Base-by-base conservation (phyloP, 2,329 filamentous ascomycete genomes). In the Sordariomycetes sp. region DNA sequence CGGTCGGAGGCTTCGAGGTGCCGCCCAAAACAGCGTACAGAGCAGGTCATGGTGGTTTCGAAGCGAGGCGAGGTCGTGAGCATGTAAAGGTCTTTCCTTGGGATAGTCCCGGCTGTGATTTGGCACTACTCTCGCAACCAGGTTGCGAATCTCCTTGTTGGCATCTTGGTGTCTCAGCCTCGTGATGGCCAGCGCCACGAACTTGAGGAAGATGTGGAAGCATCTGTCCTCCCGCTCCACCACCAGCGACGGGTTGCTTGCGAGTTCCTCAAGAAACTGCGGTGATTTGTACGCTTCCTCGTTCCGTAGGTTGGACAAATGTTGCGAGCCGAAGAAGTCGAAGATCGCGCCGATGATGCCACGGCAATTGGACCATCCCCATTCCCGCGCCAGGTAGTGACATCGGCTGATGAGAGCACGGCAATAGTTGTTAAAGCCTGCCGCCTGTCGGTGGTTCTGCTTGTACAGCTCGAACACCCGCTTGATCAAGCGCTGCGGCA, bases 1-100 rank as follows among this genome's bases (percentile, higher is more conserved):
- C 3, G 81, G 82, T 8, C 83, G 76, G 54, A 81, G 64, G 2
- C 79, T 76, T 1, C 74, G 66, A 10, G 84, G 83, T 1, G 81
- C 76, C 6, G 79, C 81, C 83, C 83, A 88, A 65, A 81, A 88
- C 4, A 88, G 72, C 0, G 83, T 85, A 62, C 80, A 83, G 3
- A 88, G 73, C 50, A 88, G 76, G 66, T 88, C 85, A 60, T 88
- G 85, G 60, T 88, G 85, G 60, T 88, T 88, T 59, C 84, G 74
- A 51, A 88, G 70, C 5, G 83, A 82, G 3, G 82, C 82, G 53
- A 88, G 72, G 54, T 88, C 84, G 43, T 78, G 77, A 62, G 84
- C 75, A 59, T 79, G 76, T 12, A 87, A 76, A 6, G 72, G 75
- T 59, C 84, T 77, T 65, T 88, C 84, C 63, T 85, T 87, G 40